These are phyloP conservation scores for Ottelia alismoides DNA, from an alignment of 106 monocot genomes.

Conservation along the genomic window DNA sequence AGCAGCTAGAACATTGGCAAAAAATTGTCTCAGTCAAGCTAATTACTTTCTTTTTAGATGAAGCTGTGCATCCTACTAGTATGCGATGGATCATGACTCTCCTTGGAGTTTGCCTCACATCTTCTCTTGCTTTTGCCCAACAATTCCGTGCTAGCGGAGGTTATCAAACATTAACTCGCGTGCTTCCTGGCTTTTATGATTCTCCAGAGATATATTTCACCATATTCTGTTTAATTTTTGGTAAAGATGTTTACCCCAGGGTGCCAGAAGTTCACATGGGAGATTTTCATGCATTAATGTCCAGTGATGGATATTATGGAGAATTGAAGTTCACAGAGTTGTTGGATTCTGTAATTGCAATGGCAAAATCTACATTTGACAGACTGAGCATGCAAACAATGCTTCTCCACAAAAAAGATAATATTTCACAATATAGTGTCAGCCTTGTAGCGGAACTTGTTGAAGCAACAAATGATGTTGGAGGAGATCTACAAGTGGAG, in stretches of 20 bases:
- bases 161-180: slow-evolving; percentile 61
- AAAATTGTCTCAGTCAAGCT: slow-evolving; percentile 96
- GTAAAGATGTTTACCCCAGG: slow-evolving; percentile 91
- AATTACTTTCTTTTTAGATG: slow-evolving; percentile 96
- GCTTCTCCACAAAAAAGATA: slow-evolving; percentile 66
- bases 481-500: slow-evolving; percentile 90
- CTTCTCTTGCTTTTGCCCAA: slow-evolving; percentile 81
- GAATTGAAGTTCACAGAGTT: slow-evolving; percentile 90
- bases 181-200: slow-evolving; percentile 93
- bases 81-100: slow-evolving; percentile 99
- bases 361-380: slow-evolving; percentile 94
- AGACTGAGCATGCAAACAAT: slow-evolving; percentile 67
- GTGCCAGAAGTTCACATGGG: slow-evolving; percentile 96
- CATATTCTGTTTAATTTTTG: slow-evolving; percentile 87
- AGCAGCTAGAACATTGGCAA: slow-evolving; percentile 95
- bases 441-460: slow-evolving; percentile 68
- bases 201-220: slow-evolving; percentile 98
- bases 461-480: slow-evolving; percentile 45
- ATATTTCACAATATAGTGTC: slow-evolving; percentile 55
- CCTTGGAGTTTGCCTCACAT: slow-evolving; percentile 86
- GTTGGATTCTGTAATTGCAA: slow-evolving; percentile 77
- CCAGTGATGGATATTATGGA: slow-evolving; percentile 73
- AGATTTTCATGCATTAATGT: slow-evolving; percentile 91
- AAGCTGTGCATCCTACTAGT: slow-evolving; percentile 95
- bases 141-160: slow-evolving; percentile 83